Evolutionary conservation across 2,329 filamentous ascomycete species (phyloP).

Genomic region (Paraconiothyrium brasiliense): DNA sequence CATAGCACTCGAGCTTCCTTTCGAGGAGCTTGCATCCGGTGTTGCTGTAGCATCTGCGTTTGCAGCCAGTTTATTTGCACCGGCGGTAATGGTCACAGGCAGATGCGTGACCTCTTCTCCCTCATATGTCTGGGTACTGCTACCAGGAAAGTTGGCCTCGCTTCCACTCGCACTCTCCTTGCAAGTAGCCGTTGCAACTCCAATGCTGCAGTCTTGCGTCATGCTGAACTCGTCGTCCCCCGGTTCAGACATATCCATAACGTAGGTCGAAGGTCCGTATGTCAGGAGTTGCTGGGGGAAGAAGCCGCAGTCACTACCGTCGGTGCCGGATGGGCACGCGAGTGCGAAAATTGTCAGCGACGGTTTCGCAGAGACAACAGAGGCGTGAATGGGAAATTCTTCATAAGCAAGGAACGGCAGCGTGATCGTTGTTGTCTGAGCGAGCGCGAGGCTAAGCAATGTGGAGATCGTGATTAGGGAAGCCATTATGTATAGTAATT

Average conservation of each 20-base stretch:
- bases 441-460: slow-evolving; percentile 18
- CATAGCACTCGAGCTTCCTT: not conserved
- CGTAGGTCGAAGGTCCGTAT: slow-evolving; percentile 30
- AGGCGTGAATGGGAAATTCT: slow-evolving; percentile 18
- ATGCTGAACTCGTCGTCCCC: slow-evolving; percentile 29
- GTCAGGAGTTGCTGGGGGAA: slow-evolving; percentile 32
- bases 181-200: slow-evolving; percentile 29
- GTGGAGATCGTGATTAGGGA: slow-evolving; percentile 3
- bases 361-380: slow-evolving; percentile 26
- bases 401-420: slow-evolving; percentile 24
- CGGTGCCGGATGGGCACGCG: slow-evolving; percentile 12
- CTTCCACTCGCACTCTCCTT: slow-evolving; percentile 31
- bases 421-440: slow-evolving; percentile 26
- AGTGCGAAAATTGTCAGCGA: slow-evolving; percentile 26
- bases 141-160: slow-evolving; percentile 37
- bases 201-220: slow-evolving; percentile 30
- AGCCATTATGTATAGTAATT: slow-evolving; percentile 11
- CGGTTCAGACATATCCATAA: slow-evolving; percentile 29
- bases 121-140: slow-evolving; percentile 24
- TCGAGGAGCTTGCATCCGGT: slow-evolving; percentile 5
- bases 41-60: slow-evolving; percentile 17
- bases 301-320: slow-evolving; percentile 27
- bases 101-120: slow-evolving; percentile 19
- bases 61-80: slow-evolving; percentile 24
- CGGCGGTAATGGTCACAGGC: slow-evolving; percentile 26